Evolutionary conservation across 306 rosid species (phyloP).

Genomic region (Medicago ruthenica): DNA sequence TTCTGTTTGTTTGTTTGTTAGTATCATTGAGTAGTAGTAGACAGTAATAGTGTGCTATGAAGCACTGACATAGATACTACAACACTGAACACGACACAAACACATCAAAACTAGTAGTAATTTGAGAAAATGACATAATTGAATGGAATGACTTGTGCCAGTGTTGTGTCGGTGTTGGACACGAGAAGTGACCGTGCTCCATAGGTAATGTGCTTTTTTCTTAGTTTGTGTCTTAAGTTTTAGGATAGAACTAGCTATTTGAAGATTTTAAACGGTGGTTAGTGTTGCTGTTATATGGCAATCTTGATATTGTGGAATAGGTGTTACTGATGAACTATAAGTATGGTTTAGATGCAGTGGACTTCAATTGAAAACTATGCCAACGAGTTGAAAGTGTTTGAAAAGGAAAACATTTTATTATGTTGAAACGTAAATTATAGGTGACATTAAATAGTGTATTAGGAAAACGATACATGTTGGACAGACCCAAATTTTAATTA

Average conservation of each 20-base stretch:
- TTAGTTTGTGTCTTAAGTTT: not conserved
- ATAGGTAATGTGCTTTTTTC: not conserved
- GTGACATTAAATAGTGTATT: not conserved
- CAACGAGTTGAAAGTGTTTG: constrained; percentile 2
- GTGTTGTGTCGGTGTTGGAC: too few relatives aligned
- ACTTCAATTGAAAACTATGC: not conserved
- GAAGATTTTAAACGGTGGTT: not conserved
- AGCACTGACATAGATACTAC: too few relatives aligned
- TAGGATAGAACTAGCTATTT: not conserved
- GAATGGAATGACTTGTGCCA: too few relatives aligned
- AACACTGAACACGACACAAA: too few relatives aligned
- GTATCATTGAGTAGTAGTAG: not conserved
- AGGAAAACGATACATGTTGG: not conserved
- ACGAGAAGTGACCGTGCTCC: too few relatives aligned
- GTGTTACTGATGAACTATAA: not conserved
- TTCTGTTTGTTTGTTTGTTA: constrained; percentile 1
- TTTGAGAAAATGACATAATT: too few relatives aligned
- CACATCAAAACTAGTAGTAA: too few relatives aligned
- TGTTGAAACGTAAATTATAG: not conserved
- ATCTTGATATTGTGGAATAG: not conserved
- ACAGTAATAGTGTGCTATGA: not conserved
- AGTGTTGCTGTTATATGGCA: not conserved
- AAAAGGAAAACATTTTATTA: constrained; percentile 4
- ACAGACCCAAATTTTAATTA: not conserved
- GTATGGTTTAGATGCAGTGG: not conserved